These are phyloP conservation scores for Daldinia caldariorum DNA, from an alignment of 495 filamentous ascomycete species.

Conservation along the genomic window DNA sequence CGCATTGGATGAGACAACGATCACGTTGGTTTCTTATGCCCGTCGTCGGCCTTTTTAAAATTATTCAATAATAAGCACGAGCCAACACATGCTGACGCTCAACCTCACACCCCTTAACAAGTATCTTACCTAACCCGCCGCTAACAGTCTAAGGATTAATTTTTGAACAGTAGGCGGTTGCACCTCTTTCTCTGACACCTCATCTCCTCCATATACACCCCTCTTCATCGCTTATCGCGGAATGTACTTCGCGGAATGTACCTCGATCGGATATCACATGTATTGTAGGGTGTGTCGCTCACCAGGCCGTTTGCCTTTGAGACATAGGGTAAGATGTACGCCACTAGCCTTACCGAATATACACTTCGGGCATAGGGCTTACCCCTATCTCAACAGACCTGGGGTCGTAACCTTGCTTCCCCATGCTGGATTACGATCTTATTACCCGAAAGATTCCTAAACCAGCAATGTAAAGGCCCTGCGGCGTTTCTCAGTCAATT, in stretches of 20 bases:
- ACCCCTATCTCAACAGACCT: conserved; percentile 27
- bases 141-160: conserved; percentile 30
- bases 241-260: conserved; percentile 33
- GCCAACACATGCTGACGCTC: conserved; percentile 35
- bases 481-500: conserved; percentile 11
- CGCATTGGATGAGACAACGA: conserved; percentile 11
- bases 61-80: conserved; percentile 28
- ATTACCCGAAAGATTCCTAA: conserved; percentile 10
- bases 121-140: conserved; percentile 45
- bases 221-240: conserved; percentile 16
- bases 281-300: conserved; percentile 10
- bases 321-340: conserved; percentile 34
- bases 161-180: conserved; percentile 21
- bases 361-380: conserved; percentile 42
- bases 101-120: conserved; percentile 18
- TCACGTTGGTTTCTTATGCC: conserved; percentile 10
- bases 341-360: conserved; percentile 24
- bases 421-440: conserved; percentile 32
- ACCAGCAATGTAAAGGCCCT: not conserved
- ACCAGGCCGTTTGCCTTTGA: conserved; percentile 16
- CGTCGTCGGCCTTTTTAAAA: not conserved
- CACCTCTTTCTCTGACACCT: conserved; percentile 15
- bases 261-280: conserved; percentile 32
- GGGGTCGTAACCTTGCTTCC: conserved; percentile 38
- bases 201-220: conserved; percentile 28